Percentiles rank a stretch among this genome's conserved stretches.
Conservation (phyloP, 192 early-diverging fungal species). For the Backusella liffmaniae region DNA sequence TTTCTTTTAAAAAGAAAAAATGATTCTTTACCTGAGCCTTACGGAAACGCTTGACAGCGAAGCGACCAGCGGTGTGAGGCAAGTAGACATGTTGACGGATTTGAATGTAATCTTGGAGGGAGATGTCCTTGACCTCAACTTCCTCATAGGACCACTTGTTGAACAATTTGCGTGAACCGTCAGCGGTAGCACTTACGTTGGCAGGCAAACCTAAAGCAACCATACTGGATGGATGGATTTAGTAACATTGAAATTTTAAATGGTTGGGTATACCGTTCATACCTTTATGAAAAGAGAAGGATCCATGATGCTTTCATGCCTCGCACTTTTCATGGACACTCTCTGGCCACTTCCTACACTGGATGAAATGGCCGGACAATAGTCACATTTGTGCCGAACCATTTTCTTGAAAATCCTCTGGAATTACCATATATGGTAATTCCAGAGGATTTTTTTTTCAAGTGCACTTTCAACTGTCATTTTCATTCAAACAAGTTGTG, state of each 20-base stretch:
- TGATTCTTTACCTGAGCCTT: constrained; percentile 78
- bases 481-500: too few relatives aligned
- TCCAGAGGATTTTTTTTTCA: neutral
- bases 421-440: neutral
- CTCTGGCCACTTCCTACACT: neutral
- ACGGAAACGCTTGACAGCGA: constrained; percentile 95
- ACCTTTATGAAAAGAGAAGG: constrained; percentile 10
- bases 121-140: constrained; percentile 88
- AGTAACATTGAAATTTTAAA: neutral
- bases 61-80: constrained; percentile 98
- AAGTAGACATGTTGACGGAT: constrained; percentile 92
- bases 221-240: constrained; percentile 29
- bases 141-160: constrained; percentile 91
- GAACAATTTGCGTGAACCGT: constrained; percentile 64
- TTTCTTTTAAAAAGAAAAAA: neutral
- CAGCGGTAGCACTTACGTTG: constrained; percentile 51
- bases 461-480: too few relatives aligned
- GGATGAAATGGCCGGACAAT: neutral
- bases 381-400: neutral
- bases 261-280: neutral
- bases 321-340: neutral
- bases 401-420: neutral
- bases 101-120: constrained; percentile 90
- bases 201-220: constrained; percentile 56
- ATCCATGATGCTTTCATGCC: neutral